Conservation (phyloP, 2,329 filamentous ascomycete species). For the Claviceps capensis region DNA sequence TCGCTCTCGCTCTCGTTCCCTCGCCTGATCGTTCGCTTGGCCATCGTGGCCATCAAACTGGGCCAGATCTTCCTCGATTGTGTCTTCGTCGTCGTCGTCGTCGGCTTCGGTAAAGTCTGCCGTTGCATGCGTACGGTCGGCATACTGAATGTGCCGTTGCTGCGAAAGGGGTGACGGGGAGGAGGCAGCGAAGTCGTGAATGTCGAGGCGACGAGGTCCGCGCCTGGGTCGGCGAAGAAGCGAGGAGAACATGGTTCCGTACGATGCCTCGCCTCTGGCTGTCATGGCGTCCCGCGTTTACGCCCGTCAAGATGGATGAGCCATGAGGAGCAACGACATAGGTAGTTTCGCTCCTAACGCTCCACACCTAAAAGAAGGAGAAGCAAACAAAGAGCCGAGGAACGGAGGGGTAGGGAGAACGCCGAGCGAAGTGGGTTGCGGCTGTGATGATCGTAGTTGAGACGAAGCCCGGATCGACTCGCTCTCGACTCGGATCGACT, state of each 20-base stretch:
- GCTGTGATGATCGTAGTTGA: background rate
- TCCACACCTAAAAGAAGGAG: background rate
- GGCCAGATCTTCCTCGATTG: constrained; percentile 20
- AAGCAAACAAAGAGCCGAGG: background rate
- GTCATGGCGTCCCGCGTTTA: constrained; percentile 7
- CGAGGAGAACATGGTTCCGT: constrained; percentile 23
- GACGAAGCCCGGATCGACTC: background rate
- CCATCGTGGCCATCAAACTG: constrained; percentile 31
- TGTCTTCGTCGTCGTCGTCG: constrained; percentile 32
- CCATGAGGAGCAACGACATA: constrained; percentile 7
- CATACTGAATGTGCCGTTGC: constrained; percentile 14
- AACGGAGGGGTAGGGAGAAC: background rate
- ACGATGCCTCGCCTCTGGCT: constrained; percentile 1
- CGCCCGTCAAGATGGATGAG: constrained; percentile 15
- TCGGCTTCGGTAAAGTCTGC: constrained; percentile 54
- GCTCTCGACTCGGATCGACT: background rate
- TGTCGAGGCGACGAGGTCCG: constrained; percentile 19
- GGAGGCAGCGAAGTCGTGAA: constrained; percentile 16
- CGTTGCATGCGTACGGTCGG: constrained; percentile 34
- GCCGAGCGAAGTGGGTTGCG: background rate
- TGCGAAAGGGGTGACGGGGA: constrained; percentile 19
- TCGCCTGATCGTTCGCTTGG: constrained; percentile 32
- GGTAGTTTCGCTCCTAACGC: background rate
- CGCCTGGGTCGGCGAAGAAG: constrained; percentile 20
- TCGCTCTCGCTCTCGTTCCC: constrained; percentile 25